Evolutionary conservation across 208 protist genomes (phyloP).

Genomic region (Crithidia expoeki): DNA sequence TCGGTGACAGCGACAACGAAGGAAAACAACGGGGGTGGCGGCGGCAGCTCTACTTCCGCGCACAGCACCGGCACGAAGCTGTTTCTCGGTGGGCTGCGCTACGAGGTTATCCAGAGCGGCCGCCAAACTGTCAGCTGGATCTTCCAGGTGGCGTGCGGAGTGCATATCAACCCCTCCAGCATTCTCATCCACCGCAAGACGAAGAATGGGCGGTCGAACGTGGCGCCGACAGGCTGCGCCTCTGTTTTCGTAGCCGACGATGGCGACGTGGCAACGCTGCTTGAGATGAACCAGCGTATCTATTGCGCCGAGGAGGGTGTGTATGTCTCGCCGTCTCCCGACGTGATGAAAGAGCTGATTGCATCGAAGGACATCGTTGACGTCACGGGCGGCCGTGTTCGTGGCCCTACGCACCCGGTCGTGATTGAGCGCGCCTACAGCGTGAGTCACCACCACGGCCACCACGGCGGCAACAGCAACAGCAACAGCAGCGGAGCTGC

Average conservation of each 20-base stretch:
- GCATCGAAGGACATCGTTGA: constrained; percentile 54
- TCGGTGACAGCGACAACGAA: too few relatives aligned
- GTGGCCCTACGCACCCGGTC: constrained; percentile 77
- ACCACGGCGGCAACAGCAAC: constrained; percentile 16
- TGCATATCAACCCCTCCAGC: constrained; percentile 47
- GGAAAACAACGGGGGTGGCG: neutral
- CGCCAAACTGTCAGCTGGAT: constrained; percentile 76
- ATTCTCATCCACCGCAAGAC: constrained; percentile 84
- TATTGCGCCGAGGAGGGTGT: constrained; percentile 74
- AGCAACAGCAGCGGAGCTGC: constrained; percentile 9
- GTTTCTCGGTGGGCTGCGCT: constrained; percentile 83
- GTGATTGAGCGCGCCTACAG: constrained; percentile 83
- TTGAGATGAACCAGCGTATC: constrained; percentile 78
- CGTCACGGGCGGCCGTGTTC: constrained; percentile 48
- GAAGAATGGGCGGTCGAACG: constrained; percentile 45
- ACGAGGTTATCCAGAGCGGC: constrained; percentile 83
- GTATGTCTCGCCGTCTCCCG: constrained; percentile 59
- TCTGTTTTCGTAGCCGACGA: constrained; percentile 72
- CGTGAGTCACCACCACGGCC: constrained; percentile 35
- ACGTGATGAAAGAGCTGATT: constrained; percentile 62
- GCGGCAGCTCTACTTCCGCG: neutral
- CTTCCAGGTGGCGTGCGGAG: constrained; percentile 61
- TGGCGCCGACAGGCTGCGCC: constrained; percentile 73
- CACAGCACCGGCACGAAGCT: constrained; percentile 62
- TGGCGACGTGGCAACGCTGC: constrained; percentile 48